Percentiles rank a stretch among this genome's conserved stretches.
phyloP scores from a whole-genome alignment of 164 flowering plant genomes.

The Kalanchoe fedtschenkoi region DNA sequence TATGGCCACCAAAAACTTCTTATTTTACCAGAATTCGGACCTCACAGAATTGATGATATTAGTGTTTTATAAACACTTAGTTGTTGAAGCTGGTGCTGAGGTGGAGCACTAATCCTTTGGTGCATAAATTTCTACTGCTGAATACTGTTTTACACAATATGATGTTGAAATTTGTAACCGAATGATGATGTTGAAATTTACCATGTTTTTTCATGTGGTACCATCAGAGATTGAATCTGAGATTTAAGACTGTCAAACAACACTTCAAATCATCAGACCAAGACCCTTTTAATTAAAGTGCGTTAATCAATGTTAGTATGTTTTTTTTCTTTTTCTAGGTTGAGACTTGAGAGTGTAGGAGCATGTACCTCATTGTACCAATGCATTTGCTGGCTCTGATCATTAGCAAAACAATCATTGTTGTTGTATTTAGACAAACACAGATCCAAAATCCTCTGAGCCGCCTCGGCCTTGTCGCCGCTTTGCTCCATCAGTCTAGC shows the following conservation, averaged over 20 bases:
- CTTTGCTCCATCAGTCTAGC: slow-evolving; percentile 22
- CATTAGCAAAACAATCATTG: neutral
- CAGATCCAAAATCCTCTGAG: slow-evolving; percentile 23
- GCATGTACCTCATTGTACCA: neutral
- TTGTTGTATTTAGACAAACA: neutral
- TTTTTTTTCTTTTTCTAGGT: neutral
- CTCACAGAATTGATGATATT: neutral
- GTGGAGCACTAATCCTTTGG: neutral
- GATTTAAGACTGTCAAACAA: too few relatives aligned
- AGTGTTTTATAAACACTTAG: neutral
- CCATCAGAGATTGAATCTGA: too few relatives aligned
- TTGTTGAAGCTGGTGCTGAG: neutral
- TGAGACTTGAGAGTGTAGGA: neutral
- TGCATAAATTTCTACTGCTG: neutral
- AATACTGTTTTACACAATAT: too few relatives aligned
- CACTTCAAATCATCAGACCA: too few relatives aligned
- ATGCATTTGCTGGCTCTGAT: neutral
- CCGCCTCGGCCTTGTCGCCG: slow-evolving; percentile 20
- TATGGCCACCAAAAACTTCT: neutral
- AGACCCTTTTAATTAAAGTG: too few relatives aligned
- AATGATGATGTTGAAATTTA: too few relatives aligned
- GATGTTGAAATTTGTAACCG: too few relatives aligned
- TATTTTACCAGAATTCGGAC: neutral
- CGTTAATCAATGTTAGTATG: too few relatives aligned
- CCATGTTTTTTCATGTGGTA: too few relatives aligned